Evolutionary conservation across 345 rosid species (phyloP).

Genomic region (Salix purpurea): DNA sequence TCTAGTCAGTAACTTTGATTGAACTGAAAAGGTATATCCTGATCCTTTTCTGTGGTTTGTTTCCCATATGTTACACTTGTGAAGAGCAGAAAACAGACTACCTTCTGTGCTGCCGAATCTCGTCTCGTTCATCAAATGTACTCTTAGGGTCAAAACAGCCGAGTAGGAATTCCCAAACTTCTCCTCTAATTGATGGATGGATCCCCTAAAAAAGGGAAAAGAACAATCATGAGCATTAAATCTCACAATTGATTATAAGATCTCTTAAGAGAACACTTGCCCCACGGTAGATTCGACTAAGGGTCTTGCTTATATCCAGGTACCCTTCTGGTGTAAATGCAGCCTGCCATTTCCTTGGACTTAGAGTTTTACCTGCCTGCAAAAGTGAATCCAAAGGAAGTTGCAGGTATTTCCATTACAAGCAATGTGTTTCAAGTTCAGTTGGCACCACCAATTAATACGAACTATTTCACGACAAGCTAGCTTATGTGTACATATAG

Average conservation of each 20-base stretch:
- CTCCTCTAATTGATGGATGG: constrained; percentile 98
- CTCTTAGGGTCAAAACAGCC: constrained; percentile 92
- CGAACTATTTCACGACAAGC: neutral
- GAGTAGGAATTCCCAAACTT: constrained; percentile 98
- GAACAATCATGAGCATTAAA: neutral
- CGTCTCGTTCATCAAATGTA: constrained; percentile 82
- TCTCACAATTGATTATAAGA: neutral
- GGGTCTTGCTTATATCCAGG: constrained; percentile 77
- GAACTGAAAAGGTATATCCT: neutral
- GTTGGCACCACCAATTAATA: neutral
- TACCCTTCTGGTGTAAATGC: constrained; percentile 74
- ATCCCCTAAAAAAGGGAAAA: constrained; percentile 50
- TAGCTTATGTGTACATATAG: neutral
- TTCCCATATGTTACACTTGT: neutral
- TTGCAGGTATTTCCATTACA: constrained; percentile 1
- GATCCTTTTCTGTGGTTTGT: neutral
- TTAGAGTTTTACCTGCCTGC: constrained; percentile 97
- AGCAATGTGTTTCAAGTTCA: neutral
- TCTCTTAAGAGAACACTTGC: constrained; percentile 36
- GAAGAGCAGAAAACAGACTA: constrained; percentile 19
- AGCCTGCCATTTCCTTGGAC: constrained; percentile 94
- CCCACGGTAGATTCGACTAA: constrained; percentile 76
- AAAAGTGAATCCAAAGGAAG: constrained; percentile 18
- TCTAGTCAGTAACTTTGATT: neutral
- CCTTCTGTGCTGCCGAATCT: constrained; percentile 75